phyloP scores from a whole-genome alignment of 2,329 filamentous ascomycete genomes.

The Colletotrichum brevisporum region DNA sequence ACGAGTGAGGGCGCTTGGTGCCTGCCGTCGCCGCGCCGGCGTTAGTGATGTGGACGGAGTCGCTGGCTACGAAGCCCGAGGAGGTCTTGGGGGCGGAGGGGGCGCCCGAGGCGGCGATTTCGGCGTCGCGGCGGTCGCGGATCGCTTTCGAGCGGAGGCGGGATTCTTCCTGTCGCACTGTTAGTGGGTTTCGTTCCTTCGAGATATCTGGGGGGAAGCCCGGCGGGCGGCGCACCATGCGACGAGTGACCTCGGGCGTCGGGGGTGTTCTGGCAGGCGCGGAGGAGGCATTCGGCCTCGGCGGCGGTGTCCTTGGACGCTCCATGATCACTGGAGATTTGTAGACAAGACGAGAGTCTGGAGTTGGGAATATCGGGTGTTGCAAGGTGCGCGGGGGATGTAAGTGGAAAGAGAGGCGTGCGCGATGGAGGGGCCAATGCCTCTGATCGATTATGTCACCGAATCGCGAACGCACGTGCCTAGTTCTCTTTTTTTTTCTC shows the following conservation, averaged over 20 bases:
- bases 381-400: background rate
- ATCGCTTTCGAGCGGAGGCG: constrained; percentile 90
- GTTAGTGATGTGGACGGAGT: constrained; percentile 70
- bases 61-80: constrained; percentile 80
- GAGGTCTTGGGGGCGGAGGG: constrained; percentile 64
- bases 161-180: constrained; percentile 79
- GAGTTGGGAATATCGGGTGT: background rate
- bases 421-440: constrained; percentile 32
- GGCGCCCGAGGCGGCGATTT: constrained; percentile 63
- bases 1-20: constrained; percentile 79
- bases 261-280: constrained; percentile 58
- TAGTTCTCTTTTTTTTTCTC: background rate
- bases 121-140: constrained; percentile 79
- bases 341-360: background rate
- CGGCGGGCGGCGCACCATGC: constrained; percentile 62
- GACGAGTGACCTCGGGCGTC: constrained; percentile 68
- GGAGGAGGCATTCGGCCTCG: constrained; percentile 47
- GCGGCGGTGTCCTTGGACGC: constrained; percentile 61
- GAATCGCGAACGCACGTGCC: constrained; percentile 41
- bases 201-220: background rate
- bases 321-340: constrained; percentile 55
- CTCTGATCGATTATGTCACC: constrained; percentile 41
- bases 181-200: constrained; percentile 2
- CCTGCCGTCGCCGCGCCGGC: constrained; percentile 56
- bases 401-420: constrained; percentile 11